These are phyloP conservation scores for Acacia concinna DNA, from an alignment of 331 rosid species.

Conservation along the genomic window DNA sequence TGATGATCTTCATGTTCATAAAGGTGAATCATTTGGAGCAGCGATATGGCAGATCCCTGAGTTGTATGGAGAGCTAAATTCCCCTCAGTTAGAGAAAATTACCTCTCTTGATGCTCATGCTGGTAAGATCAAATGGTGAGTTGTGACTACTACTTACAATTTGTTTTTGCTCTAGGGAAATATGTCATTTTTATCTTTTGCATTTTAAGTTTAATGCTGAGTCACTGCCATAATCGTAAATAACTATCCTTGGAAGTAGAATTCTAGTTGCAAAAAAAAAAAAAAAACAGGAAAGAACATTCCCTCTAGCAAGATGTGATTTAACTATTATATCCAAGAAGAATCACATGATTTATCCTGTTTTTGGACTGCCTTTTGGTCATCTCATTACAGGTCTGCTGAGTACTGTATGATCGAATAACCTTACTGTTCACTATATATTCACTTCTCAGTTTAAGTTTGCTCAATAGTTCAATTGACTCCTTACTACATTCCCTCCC, in stretches of 20 bases:
- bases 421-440: constrained; percentile 20
- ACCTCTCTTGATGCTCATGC: constrained; percentile 69
- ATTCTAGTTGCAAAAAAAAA: background rate
- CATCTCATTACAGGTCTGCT: background rate
- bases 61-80: constrained; percentile 88
- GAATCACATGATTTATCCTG: background rate
- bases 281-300: background rate
- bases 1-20: constrained; percentile 35
- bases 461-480: constrained; percentile 19
- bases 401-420: background rate
- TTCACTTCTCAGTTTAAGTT: background rate
- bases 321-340: constrained; percentile 1
- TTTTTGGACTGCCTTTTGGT: constrained; percentile 9
- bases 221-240: constrained; percentile 16
- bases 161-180: background rate
- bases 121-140: constrained; percentile 88
- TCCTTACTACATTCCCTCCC: constrained; percentile 24
- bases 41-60: constrained; percentile 99
- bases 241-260: background rate
- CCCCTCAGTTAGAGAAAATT: constrained; percentile 84
- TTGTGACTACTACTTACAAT: constrained; percentile 19
- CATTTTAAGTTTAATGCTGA: background rate
- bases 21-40: constrained; percentile 89
- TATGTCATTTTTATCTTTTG: constrained; percentile 17
- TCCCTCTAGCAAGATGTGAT: constrained; percentile 1